A percentile compares a stretch with the other conserved stretches of the same genome.
Conservation (phyloP, 2,329 filamentous ascomycete genomes). For the Seiridium cupressi region DNA sequence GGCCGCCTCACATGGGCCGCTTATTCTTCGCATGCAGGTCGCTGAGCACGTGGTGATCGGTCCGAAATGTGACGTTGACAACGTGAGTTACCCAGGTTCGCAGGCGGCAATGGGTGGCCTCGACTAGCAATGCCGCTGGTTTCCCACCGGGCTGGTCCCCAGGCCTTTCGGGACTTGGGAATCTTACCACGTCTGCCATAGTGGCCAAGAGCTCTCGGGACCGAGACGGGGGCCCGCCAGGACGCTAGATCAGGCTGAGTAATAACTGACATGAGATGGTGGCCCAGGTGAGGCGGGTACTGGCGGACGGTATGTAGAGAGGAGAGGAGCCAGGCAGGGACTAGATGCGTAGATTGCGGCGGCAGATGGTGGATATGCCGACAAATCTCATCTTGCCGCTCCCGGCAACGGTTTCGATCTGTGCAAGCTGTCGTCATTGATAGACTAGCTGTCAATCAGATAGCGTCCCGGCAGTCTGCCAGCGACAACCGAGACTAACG, state of each 20-base stretch:
- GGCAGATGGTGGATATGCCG: neutral
- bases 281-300: neutral
- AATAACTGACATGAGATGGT: neutral
- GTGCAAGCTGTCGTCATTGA: conserved; percentile 3
- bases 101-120: no score
- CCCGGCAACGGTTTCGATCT: neutral
- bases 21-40: neutral
- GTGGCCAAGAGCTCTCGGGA: neutral
- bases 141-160: neutral
- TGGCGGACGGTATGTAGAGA: neutral
- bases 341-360: neutral
- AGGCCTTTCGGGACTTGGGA: neutral
- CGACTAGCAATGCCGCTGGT: neutral
- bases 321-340: neutral
- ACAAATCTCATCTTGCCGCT: neutral
- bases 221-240: neutral
- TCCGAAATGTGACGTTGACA: conserved; percentile 7
- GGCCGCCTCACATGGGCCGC: neutral
- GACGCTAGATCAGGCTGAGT: conserved; percentile 2
- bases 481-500: conserved; percentile 4
- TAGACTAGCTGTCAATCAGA: neutral
- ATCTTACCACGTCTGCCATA: neutral
- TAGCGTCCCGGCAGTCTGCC: neutral
- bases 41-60: conserved; percentile 6
- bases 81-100: neutral